Evolutionary conservation across 306 rosid species (phyloP), one percentile per base, ranked within the genome.

Genomic region (Quercus agrifolia): DNA sequence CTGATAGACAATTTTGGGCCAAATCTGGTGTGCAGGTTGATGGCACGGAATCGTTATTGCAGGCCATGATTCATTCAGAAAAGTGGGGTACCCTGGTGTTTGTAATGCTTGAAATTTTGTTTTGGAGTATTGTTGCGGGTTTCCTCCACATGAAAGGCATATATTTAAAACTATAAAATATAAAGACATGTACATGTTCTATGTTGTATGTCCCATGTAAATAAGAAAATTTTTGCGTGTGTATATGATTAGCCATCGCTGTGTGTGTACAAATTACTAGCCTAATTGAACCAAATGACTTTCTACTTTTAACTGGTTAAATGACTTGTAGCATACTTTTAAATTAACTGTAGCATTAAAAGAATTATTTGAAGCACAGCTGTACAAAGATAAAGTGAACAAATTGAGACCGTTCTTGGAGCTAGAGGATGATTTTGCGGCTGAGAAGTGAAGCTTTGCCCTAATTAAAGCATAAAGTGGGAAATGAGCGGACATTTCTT

Each of bases 61-160:
- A 87, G 82, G 81, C 76, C 77, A 3, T 90, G 80, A 66, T 87
- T 76, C 91, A 85, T 55, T 92, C 97, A 21, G n/a, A 87, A 78
- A 87, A 77, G 76, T 87, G 92, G 95, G 97, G 97, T 61, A 90
- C 93, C 63, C 72, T 92, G 61, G 87, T 77, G 33, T 86, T 86
- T 83, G 93, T 92, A 75, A 74, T 84, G 33, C 72, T 87, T 78
- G 90, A 83, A 83, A 87, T 92, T 77, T 70, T 92, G 61, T 87
- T 86, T 79, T 89, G 93, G 95, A 75, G 91, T 80, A 75, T 82
- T 52, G 63, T 83, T 69, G 83, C 92, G 80, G 93, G 90, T 75
- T 78, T 86, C 86, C 89, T 89, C 71, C 93, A 86, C 92, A 81
- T 80, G 83, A 84, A 86, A 85, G 86, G 91, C 82, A 75, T 90